These are phyloP conservation scores for Apiotrichum akiyoshidainum DNA, from an alignment of 1,284 basidiomycete species.

Conservation along the genomic window DNA sequence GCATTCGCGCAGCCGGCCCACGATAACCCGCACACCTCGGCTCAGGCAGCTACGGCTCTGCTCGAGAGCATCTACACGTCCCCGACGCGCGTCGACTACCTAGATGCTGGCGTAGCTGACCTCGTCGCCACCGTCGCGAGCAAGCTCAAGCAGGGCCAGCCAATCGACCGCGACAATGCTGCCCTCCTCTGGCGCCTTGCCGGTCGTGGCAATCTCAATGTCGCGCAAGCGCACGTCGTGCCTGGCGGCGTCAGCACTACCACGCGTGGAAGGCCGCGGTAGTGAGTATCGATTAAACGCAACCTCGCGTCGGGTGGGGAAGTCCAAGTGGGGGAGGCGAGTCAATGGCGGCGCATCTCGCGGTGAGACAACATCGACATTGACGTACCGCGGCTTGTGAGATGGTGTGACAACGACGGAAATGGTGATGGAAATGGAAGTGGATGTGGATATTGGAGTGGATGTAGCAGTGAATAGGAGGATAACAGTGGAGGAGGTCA, in stretches of 20 bases:
- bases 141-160: constrained; percentile 15
- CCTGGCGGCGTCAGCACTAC: background rate
- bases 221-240: background rate
- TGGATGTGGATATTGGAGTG: too few species aligned
- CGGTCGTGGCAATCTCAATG: background rate
- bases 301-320: background rate
- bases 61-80: constrained; percentile 23
- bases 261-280: background rate
- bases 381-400: too few species aligned
- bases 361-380: too few species aligned
- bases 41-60: constrained; percentile 8
- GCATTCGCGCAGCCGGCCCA: background rate
- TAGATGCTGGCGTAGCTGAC: constrained; percentile 21
- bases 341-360: too few species aligned
- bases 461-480: too few species aligned
- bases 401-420: too few species aligned
- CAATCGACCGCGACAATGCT: constrained; percentile 20
- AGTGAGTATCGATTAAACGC: too few species aligned
- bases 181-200: constrained; percentile 21
- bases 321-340: background rate
- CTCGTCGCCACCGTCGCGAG: constrained; percentile 20
- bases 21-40: constrained; percentile 9
- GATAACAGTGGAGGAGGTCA: too few species aligned
- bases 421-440: too few species aligned
- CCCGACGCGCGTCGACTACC: constrained; percentile 16